Base-by-base conservation (phyloP, 768 basidiomycete genomes). In the Tulasnella sp. region DNA sequence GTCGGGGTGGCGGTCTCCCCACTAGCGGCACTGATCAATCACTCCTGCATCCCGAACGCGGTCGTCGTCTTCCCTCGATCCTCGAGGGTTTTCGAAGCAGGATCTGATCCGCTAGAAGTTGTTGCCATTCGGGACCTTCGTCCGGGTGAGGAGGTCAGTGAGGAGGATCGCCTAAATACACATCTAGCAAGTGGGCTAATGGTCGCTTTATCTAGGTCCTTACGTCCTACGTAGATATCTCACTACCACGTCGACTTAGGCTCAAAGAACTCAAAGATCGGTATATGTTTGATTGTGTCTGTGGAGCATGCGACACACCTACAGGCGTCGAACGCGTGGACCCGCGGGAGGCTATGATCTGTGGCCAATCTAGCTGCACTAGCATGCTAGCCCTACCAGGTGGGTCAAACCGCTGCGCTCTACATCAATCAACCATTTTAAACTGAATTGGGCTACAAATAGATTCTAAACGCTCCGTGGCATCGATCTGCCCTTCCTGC, bases 1-100 rank as follows among this genome's bases (percentile, higher is more conserved):
- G 75, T 97, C 34, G 95, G 95, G 4, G 83, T 84, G 1, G 82
- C 85, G n/a, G 78, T 94, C 13, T 87, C 88, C 0, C 93, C 94
- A 0, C 66, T 79, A 0, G 73, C 85, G 3, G 93, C 93, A 0
- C 74, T 96, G 10, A 78, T 87, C 59, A 96, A 96, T 67, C 93
- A 97, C 67, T 87, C 86, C 0, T 94, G 92, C 67, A 77, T 80
- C 21, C 89, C 90, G 0, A 94, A 96, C 67, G 90, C 86, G 0
- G 88, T 85, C 30, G 79, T 94, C n/a, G 88, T 97, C 3, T 97
- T 95, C 67, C 93, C 94, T 51, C 75, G 80, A 3, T 69, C 76
- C 2, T 68, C 75, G 23, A 29, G n/a, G 53, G 38, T 64, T 55
- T 1, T 24, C 15, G 84, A 85, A 67, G 82, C 86, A 0, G 61